Base-by-base conservation (phyloP, 495 filamentous ascomycete genomes). In the Friedmanniomyces simplex region DNA sequence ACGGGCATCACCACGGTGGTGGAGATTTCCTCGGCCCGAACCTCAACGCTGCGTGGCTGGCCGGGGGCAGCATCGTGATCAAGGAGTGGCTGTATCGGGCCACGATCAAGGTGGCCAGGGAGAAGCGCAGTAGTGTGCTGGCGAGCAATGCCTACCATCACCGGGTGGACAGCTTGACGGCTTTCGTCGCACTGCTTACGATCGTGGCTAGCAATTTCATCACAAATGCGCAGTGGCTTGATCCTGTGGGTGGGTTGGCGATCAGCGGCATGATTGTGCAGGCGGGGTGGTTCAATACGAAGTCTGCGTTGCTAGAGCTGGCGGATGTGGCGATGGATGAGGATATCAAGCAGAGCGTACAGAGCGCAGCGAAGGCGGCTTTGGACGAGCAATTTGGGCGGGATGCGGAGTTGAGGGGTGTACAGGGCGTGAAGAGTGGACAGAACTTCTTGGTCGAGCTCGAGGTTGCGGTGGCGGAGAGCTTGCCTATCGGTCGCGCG, bases 11-110 rank as follows among this genome's bases (percentile, higher is more conserved):
- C 18, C 81, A 80, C 59, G 76, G 77, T 8, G 76, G 77, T 11
- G 65, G 72, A n/a, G 73, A 72, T 16, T 77, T 75, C 41, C 65
- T 79, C 25, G 87, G 82, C 0, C 93, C 93, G 0, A 91, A 84
- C 66, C 77, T 97, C 56, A 87, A 96, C 66, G 93, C 93, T 10
- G 91, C 89, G 18, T 98, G 93, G 93, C 71, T 98, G 22, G 93
- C 93, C n/a, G 88, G 79, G 16, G 90, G 87, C 3, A 93, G 88
- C 1, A 94, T 98, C 50, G 70, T 87, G 1, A 73, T 95, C 53
- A 98, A 98, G 73, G 93, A 98, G 69, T 98, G 91, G 87, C 74
- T 98, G 26, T 98, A 97, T 67, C 85, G 86, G 76, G 87, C 90
- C 46, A 97, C 91, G 94, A 82, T 97, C 84, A 96, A 95, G 77